Conservation (phyloP, 2,329 filamentous ascomycete species). For the Zasmidium angulare region DNA sequence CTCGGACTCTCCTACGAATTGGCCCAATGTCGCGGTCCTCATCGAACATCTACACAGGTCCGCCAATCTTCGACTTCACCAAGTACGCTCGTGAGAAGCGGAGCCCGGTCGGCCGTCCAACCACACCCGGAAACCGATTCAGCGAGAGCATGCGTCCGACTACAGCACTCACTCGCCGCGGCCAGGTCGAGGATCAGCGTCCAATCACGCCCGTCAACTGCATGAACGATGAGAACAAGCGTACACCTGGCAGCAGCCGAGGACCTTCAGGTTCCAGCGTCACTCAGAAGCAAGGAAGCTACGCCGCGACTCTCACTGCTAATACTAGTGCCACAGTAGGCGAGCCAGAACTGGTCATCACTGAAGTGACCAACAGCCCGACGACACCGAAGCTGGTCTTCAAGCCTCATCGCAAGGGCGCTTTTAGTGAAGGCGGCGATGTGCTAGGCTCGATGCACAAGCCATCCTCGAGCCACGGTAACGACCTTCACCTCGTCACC, state of each 20-base stretch:
- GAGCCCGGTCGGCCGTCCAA: slow-evolving; percentile 1
- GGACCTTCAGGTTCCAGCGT: neutral
- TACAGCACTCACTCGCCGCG: neutral
- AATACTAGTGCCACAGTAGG: slow-evolving; percentile 13
- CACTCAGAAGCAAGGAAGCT: slow-evolving; percentile 20
- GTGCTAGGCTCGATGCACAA: slow-evolving; percentile 7
- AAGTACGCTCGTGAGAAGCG: neutral
- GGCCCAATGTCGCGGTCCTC: slow-evolving; percentile 16
- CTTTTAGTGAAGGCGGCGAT: slow-evolving; percentile 33
- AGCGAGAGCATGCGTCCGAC: neutral
- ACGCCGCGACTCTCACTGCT: slow-evolving; percentile 30
- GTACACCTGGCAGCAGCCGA: neutral
- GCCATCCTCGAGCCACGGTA: neutral
- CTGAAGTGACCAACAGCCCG: slow-evolving; percentile 30
- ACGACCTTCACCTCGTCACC: slow-evolving; percentile 14
- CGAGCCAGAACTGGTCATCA: slow-evolving; percentile 28
- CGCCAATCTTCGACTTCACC: slow-evolving; percentile 14
- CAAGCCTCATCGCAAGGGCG: slow-evolving; percentile 33
- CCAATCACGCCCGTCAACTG: neutral
- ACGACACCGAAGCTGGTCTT: slow-evolving; percentile 30
- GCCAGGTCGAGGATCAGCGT: neutral
- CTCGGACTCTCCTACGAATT: slow-evolving; percentile 32
- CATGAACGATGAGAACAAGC: neutral
- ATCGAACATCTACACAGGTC: slow-evolving; percentile 12
- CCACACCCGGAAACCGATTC: slow-evolving; percentile 3